A percentile compares a stretch with the other conserved stretches of the same genome.
Conservation (phyloP, 495 filamentous ascomycete species). For the Staphylotrichum tortipilum region DNA sequence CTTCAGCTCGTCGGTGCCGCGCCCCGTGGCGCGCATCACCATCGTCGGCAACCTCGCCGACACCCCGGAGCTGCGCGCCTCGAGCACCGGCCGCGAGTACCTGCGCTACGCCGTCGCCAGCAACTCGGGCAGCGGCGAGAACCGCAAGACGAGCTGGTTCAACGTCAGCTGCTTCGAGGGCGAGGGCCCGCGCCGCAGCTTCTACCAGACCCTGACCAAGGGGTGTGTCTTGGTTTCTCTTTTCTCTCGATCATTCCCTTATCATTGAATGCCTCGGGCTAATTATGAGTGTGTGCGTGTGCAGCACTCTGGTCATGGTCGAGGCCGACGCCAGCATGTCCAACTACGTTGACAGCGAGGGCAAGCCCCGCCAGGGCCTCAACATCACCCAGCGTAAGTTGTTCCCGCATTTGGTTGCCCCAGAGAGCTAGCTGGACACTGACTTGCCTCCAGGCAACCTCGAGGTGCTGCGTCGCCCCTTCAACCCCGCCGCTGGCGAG, state of each 20-base stretch:
- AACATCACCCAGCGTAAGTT: conserved; percentile 67
- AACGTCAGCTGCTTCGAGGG: conserved; percentile 54
- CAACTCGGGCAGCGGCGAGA: conserved; percentile 46
- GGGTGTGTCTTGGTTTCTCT: conserved; percentile 49
- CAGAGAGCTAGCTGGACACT: conserved; percentile 7
- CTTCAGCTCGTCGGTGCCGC: conserved; percentile 47
- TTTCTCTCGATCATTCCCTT: background rate
- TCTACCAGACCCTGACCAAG: conserved; percentile 58
- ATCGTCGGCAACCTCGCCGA: conserved; percentile 68
- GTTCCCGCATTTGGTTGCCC: background rate
- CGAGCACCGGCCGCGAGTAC: conserved; percentile 57
- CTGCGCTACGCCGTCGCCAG: conserved; percentile 60
- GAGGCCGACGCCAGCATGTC: conserved; percentile 64
- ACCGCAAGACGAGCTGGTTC: conserved; percentile 70
- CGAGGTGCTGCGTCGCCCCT: conserved; percentile 38
- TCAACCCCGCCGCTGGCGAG: background rate
- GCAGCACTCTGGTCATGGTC: conserved; percentile 58
- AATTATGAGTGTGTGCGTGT: background rate
- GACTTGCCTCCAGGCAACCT: conserved; percentile 37
- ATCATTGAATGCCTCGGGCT: background rate
- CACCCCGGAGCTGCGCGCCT: conserved; percentile 58
- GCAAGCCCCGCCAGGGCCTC: conserved; percentile 46
- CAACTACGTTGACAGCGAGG: conserved; percentile 54
- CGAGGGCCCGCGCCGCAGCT: conserved; percentile 55
- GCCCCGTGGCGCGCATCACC: conserved; percentile 54